Conservation (phyloP, 2,329 filamentous ascomycete species). For the Fusarium stilboides region DNA sequence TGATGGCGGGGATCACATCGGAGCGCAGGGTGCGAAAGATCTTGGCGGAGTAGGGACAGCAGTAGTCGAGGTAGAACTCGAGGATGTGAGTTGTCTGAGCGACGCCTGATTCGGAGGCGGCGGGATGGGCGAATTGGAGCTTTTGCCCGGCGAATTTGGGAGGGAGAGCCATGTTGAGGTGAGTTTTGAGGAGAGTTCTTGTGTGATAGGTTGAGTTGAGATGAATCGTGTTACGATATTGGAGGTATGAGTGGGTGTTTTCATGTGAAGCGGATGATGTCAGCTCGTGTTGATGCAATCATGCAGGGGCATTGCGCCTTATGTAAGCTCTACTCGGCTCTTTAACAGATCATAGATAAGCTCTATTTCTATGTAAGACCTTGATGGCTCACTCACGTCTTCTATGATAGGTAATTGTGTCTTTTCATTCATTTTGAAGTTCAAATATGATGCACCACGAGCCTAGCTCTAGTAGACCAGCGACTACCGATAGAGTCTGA, state of each 20-base stretch:
- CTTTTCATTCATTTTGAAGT: not conserved
- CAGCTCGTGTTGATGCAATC: slow-evolving; percentile 30
- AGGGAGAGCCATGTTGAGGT: slow-evolving; percentile 77
- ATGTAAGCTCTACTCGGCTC: slow-evolving; percentile 29
- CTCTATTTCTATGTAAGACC: not conserved
- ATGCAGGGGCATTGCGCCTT: slow-evolving; percentile 27
- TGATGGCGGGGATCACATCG: slow-evolving; percentile 75
- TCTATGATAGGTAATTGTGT: not conserved
- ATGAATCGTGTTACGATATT: not conserved
- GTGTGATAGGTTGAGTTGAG: not conserved
- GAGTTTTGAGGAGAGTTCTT: not conserved
- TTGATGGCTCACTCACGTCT: not conserved
- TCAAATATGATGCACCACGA: not conserved
- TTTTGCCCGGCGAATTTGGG: slow-evolving; percentile 84
- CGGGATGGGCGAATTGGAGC: slow-evolving; percentile 64
- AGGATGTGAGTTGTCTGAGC: slow-evolving; percentile 70
- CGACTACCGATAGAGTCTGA: not conserved
- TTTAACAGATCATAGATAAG: slow-evolving; percentile 7
- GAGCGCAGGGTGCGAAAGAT: slow-evolving; percentile 84
- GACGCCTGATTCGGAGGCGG: slow-evolving; percentile 54
- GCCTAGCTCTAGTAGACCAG: not conserved
- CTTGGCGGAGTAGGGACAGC: slow-evolving; percentile 80
- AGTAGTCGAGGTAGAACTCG: slow-evolving; percentile 87
- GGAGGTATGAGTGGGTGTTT: slow-evolving; percentile 12
- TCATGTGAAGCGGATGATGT: slow-evolving; percentile 30